A percentile compares a stretch with the other conserved stretches of the same genome.
Evolutionary conservation across 2,329 filamentous ascomycete genomes (phyloP).

Genomic region (Ascocoryne sarcoides): DNA sequence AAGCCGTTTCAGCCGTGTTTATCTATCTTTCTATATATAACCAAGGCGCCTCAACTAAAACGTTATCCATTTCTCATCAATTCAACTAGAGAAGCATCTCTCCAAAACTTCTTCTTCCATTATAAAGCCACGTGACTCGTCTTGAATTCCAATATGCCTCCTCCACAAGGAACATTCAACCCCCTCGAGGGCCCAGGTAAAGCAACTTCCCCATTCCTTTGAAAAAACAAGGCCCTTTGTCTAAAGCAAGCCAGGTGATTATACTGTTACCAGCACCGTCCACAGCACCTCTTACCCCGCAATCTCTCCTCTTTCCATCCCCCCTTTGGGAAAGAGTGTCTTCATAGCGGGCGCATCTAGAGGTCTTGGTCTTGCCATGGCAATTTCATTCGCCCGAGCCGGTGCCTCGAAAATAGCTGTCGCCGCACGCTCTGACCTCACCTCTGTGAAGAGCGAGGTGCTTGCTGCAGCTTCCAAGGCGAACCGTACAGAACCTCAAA

Average conservation of each 20-base stretch:
- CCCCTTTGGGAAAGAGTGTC: constrained; percentile 30
- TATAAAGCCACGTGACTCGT: too few species aligned
- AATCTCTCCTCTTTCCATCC: constrained; percentile 34
- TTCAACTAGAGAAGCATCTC: too few species aligned
- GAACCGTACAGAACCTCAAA: constrained; percentile 29
- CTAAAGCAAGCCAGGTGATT: constrained; percentile 10
- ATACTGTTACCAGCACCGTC: constrained; percentile 12
- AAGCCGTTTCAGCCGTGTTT: too few species aligned
- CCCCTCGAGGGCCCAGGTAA: constrained; percentile 17
- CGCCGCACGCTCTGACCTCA: constrained; percentile 38
- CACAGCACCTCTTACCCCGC: constrained; percentile 43
- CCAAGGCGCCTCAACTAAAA: too few species aligned
- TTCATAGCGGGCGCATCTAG: constrained; percentile 48
- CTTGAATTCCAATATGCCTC: constrained; percentile 20
- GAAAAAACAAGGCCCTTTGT: neutral
- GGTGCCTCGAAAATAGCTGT: constrained; percentile 44
- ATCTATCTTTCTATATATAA: too few species aligned
- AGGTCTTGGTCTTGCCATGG: constrained; percentile 45
- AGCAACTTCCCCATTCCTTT: neutral
- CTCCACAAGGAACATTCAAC: constrained; percentile 17
- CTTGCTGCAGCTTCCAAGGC: constrained; percentile 29
- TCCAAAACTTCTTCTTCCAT: too few species aligned
- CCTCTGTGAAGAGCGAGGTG: constrained; percentile 28
- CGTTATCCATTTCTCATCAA: too few species aligned
- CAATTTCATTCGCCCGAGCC: constrained; percentile 46